Percentiles rank a stretch among this genome's conserved stretches.
These are phyloP conservation scores for Whalleya microplaca DNA, from an alignment of 2,329 filamentous ascomycete genomes.

Conservation along the genomic window DNA sequence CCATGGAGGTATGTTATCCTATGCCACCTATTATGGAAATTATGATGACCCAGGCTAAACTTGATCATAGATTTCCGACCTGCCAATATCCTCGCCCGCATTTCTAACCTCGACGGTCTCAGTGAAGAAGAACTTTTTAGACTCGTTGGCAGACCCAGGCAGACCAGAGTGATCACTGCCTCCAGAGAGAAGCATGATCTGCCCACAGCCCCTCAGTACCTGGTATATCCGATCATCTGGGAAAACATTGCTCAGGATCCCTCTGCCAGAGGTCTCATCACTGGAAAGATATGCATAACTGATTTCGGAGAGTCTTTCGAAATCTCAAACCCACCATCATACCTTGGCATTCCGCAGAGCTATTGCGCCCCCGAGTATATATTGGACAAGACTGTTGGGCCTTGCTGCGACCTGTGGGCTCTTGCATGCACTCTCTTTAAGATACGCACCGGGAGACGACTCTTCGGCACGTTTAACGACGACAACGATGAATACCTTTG, in stretches of 20 bases:
- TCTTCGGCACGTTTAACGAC: slow-evolving; percentile 36
- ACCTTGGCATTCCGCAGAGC: slow-evolving; percentile 32
- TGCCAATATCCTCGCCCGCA: slow-evolving; percentile 32
- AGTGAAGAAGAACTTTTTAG: slow-evolving; percentile 26
- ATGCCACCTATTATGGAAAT: too few species aligned
- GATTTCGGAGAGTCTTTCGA: slow-evolving; percentile 32
- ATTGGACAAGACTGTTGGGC: slow-evolving; percentile 27
- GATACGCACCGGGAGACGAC: slow-evolving; percentile 34
- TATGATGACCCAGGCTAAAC: not conserved
- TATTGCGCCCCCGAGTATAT: slow-evolving; percentile 38
- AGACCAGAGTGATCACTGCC: slow-evolving; percentile 1
- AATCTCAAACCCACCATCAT: slow-evolving; percentile 7
- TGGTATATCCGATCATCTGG: slow-evolving; percentile 29
- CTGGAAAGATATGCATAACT: slow-evolving; percentile 14
- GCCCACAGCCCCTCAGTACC: slow-evolving; percentile 25
- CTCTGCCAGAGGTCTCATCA: not conserved
- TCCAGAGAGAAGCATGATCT: slow-evolving; percentile 16
- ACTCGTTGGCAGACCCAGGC: slow-evolving; percentile 18
- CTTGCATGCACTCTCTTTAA: slow-evolving; percentile 41
- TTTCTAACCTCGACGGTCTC: slow-evolving; percentile 27
- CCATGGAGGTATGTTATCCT: slow-evolving; percentile 35
- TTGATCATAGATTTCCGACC: slow-evolving; percentile 32
- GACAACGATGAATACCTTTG: slow-evolving; percentile 36
- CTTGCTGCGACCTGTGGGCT: slow-evolving; percentile 38
- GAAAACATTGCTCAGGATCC: slow-evolving; percentile 1